Evolutionary conservation across 495 filamentous ascomycete species (phyloP).

Genomic region (Aeminium ludgeri): DNA sequence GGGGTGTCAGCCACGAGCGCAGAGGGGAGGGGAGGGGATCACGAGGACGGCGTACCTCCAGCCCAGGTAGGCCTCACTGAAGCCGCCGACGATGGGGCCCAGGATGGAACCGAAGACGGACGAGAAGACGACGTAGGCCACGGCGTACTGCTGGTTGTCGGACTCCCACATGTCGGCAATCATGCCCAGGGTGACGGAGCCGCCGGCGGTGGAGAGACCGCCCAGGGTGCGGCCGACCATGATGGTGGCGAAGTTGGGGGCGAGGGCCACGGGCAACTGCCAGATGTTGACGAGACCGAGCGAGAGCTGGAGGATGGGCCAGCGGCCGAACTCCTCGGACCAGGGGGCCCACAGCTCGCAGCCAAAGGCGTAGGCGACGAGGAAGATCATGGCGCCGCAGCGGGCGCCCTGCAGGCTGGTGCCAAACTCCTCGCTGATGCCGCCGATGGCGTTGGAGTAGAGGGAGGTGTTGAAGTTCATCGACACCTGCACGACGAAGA

Average conservation of each 20-base stretch:
- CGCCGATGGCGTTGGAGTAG: constrained; percentile 47
- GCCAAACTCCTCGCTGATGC: constrained; percentile 43
- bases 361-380: constrained; percentile 59
- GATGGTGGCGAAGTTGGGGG: constrained; percentile 50
- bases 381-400: constrained; percentile 51
- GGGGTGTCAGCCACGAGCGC: not conserved
- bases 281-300: constrained; percentile 58
- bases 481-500: constrained; percentile 61
- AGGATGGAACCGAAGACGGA: constrained; percentile 61
- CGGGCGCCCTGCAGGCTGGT: constrained; percentile 50
- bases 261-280: constrained; percentile 54
- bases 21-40: not conserved
- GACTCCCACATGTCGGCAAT: constrained; percentile 65
- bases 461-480: constrained; percentile 77
- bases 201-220: constrained; percentile 56
- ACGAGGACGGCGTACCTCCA: constrained; percentile 31
- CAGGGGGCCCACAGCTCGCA: constrained; percentile 74
- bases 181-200: constrained; percentile 70
- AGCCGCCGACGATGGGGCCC: constrained; percentile 65
- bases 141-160: constrained; percentile 54
- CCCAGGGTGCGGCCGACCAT: constrained; percentile 50
- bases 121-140: constrained; percentile 59
- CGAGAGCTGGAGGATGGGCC: constrained; percentile 52
- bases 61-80: constrained; percentile 45
- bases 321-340: constrained; percentile 64